Evolutionary conservation across 768 basidiomycete genomes (phyloP).

Genomic region (Rhizopogon vinicolor): DNA sequence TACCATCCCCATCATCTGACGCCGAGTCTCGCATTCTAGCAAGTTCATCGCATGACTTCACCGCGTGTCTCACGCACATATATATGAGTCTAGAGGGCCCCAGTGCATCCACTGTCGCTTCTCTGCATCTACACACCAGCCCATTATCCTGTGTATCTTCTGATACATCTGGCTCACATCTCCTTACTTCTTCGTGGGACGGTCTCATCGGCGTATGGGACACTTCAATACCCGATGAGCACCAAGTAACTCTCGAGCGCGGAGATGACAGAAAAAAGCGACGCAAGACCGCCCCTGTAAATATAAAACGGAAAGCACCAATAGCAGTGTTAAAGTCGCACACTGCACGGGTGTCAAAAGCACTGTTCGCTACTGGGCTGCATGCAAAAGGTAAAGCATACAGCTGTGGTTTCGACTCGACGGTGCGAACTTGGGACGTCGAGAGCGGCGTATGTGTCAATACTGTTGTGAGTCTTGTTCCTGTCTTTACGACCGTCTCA

Average conservation of each 20-base stretch:
- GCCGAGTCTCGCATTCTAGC: slow-evolving; percentile 42
- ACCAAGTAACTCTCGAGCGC: slow-evolving; percentile 46
- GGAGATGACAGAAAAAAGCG: slow-evolving; percentile 50
- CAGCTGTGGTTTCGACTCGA: slow-evolving; percentile 88
- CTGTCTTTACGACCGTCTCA: neutral
- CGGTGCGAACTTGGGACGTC: slow-evolving; percentile 84
- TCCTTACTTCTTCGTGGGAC: slow-evolving; percentile 90
- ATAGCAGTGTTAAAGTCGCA: slow-evolving; percentile 76
- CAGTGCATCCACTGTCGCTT: slow-evolving; percentile 47
- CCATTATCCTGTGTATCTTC: slow-evolving; percentile 71
- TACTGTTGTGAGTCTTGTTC: slow-evolving; percentile 53
- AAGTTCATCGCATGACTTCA: slow-evolving; percentile 77
- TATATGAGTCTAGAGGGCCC: slow-evolving; percentile 11
- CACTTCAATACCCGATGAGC: slow-evolving; percentile 50
- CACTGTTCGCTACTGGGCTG: slow-evolving; percentile 44
- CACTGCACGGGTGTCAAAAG: slow-evolving; percentile 74
- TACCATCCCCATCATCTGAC: slow-evolving; percentile 33
- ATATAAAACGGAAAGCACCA: slow-evolving; percentile 61
- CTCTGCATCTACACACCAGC: slow-evolving; percentile 78
- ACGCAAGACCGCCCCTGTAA: slow-evolving; percentile 42
- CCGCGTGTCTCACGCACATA: slow-evolving; percentile 47
- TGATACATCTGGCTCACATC: slow-evolving; percentile 48
- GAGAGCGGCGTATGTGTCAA: slow-evolving; percentile 67
- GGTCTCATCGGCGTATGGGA: slow-evolving; percentile 80
- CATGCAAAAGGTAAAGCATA: slow-evolving; percentile 40